These are phyloP conservation scores for Suhomyces anneliseae DNA, from an alignment of 1,139 yeast genomes.

Conservation along the genomic window DNA sequence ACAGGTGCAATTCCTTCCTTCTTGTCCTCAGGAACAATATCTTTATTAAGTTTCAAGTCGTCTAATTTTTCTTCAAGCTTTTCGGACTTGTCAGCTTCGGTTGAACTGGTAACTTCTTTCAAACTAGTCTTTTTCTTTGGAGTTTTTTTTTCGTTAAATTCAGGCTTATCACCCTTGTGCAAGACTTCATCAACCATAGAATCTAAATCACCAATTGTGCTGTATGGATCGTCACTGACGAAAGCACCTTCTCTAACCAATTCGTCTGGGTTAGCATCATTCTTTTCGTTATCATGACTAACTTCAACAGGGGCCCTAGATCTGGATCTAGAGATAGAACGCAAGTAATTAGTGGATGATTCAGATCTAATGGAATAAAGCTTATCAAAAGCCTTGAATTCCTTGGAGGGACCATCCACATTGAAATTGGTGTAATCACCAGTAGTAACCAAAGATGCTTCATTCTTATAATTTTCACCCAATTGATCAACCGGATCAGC, in stretches of 20 bases:
- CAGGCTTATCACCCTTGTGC: conserved; percentile 12
- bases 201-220: conserved; percentile 41
- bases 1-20: conserved; percentile 6
- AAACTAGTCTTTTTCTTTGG: background rate
- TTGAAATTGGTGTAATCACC: conserved; percentile 52
- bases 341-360: conserved; percentile 50
- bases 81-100: background rate
- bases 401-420: conserved; percentile 37
- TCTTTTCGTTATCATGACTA: conserved; percentile 31
- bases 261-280: conserved; percentile 43
- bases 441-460: conserved; percentile 47
- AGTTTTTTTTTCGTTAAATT: conserved; percentile 5
- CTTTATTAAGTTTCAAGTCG: background rate
- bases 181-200: conserved; percentile 43
- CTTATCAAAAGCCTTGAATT: conserved; percentile 20
- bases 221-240: conserved; percentile 48
- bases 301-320: conserved; percentile 41
- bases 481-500: conserved; percentile 11
- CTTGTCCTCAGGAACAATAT: conserved; percentile 2
- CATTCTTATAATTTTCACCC: conserved; percentile 29
- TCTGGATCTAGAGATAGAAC: conserved; percentile 64
- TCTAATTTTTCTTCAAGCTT: background rate
- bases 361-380: conserved; percentile 32
- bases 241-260: conserved; percentile 48
- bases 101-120: background rate